Conservation (phyloP, 805 yeast genomes). For the Saccharomycopsis fermentans region DNA sequence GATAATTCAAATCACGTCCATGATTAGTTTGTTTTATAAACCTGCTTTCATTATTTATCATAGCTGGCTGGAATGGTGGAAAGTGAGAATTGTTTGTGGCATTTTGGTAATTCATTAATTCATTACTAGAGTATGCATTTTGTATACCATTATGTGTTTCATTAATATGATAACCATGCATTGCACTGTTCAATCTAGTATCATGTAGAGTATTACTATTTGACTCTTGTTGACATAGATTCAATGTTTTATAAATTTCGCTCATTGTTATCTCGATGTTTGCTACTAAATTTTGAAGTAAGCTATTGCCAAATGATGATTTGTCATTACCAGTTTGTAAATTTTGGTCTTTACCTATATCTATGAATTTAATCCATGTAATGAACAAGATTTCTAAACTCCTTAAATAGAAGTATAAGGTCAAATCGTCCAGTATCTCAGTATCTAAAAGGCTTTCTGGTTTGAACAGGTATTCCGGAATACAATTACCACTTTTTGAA, state of each 20-base stretch:
- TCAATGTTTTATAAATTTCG: constrained; percentile 10
- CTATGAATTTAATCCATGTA: constrained; percentile 18
- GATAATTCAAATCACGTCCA: not conserved
- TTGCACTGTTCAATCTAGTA: not conserved
- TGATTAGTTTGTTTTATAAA: not conserved
- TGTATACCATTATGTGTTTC: not conserved
- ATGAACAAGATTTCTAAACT: constrained; percentile 16
- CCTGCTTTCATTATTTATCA: not conserved
- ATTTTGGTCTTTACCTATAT: constrained; percentile 16
- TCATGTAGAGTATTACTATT: not conserved
- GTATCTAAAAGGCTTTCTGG: not conserved
- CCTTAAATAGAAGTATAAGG: constrained; percentile 16
- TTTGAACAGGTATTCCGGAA: constrained; percentile 1
- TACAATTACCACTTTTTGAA: not conserved
- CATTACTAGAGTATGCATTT: not conserved
- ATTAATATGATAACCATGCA: not conserved
- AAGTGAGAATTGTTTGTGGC: not conserved
- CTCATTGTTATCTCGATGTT: constrained; percentile 14
- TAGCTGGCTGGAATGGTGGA: not conserved
- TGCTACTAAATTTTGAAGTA: constrained; percentile 12
- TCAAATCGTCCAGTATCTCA: constrained; percentile 5
- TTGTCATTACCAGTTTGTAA: constrained; percentile 5
- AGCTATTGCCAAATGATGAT: constrained; percentile 5
- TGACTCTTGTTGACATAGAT: not conserved
- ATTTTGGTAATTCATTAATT: not conserved